phyloP scores from a whole-genome alignment of 768 basidiomycete genomes.

The Gymnopilus dilepis region DNA sequence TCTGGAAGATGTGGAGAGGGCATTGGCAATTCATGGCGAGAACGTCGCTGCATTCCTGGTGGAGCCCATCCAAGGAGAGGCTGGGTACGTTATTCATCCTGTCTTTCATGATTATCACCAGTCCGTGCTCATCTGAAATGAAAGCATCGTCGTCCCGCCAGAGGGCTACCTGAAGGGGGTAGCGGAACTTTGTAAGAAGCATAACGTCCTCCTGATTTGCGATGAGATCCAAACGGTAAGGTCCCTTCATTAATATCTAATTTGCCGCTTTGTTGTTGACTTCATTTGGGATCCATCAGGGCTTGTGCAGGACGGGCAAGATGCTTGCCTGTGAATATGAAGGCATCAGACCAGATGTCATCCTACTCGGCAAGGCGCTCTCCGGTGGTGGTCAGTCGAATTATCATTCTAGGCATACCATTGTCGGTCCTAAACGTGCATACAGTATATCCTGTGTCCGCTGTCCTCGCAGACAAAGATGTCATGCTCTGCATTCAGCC shows the following conservation, averaged over 20 bases:
- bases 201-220: slow-evolving; percentile 95
- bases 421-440: not conserved
- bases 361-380: slow-evolving; percentile 94
- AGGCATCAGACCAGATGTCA: slow-evolving; percentile 85
- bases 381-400: slow-evolving; percentile 83
- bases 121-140: slow-evolving; percentile 1
- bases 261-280: not conserved
- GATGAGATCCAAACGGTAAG: slow-evolving; percentile 96
- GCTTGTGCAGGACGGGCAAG: slow-evolving; percentile 91
- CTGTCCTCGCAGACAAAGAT: slow-evolving; percentile 89
- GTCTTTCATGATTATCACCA: slow-evolving; percentile 2
- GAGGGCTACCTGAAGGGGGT: slow-evolving; percentile 82
- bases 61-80: slow-evolving; percentile 99
- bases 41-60: slow-evolving; percentile 92
- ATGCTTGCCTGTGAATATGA: slow-evolving; percentile 93
- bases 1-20: slow-evolving; percentile 80
- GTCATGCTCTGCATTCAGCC: slow-evolving; percentile 94
- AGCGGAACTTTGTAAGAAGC: slow-evolving; percentile 85
- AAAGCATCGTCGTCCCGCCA: slow-evolving; percentile 91
- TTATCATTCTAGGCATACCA: not conserved
- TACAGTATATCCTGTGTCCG: slow-evolving; percentile 94
- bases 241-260: slow-evolving; percentile 9
- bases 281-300: slow-evolving; percentile 45
- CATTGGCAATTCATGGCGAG: slow-evolving; percentile 79
- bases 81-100: slow-evolving; percentile 65